A percentile compares a stretch with the other conserved stretches of the same genome.
Evolutionary conservation across 2,329 filamentous ascomycete species (phyloP).

Genomic region (Calonectria henricotiae): DNA sequence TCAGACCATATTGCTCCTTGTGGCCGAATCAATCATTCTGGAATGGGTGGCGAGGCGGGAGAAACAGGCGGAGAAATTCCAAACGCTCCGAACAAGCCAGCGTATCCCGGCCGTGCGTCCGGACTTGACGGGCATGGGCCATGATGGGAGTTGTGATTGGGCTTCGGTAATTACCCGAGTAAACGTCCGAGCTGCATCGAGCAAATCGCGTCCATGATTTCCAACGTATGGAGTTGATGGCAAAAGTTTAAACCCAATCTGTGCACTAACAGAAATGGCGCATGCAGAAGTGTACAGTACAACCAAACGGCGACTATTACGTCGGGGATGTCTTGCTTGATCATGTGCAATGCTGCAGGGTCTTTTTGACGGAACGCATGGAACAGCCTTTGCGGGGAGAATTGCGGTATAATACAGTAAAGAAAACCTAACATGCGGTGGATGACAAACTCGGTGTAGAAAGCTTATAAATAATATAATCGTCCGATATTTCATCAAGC

Average conservation of each 20-base stretch:
- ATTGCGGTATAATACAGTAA: slow-evolving; percentile 14
- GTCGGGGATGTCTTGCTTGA: slow-evolving; percentile 4
- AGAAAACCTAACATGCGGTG: neutral
- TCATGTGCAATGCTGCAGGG: neutral
- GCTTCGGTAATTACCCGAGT: slow-evolving; percentile 17
- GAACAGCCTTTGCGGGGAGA: neutral
- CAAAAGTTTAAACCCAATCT: slow-evolving; percentile 14
- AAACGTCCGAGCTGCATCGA: slow-evolving; percentile 4
- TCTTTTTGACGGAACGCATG: neutral
- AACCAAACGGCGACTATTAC: neutral
- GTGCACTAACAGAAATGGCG: slow-evolving; percentile 7
- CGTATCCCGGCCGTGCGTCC: neutral
- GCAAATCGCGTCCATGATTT: slow-evolving; percentile 8
- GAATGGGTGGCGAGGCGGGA: slow-evolving; percentile 3
- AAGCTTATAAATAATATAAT: slow-evolving; percentile 22
- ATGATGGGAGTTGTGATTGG: slow-evolving; percentile 11
- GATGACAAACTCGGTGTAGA: slow-evolving; percentile 4
- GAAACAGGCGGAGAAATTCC: slow-evolving; percentile 18
- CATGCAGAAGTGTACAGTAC: slow-evolving; percentile 11
- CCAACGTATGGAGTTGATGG: slow-evolving; percentile 19
- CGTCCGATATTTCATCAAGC: neutral
- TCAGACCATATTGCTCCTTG: slow-evolving; percentile 12
- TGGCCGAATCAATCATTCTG: slow-evolving; percentile 13
- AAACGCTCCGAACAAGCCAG: neutral
- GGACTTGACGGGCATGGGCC: neutral